Evolutionary conservation across 495 filamentous ascomycete species (phyloP).

Genomic region (Halenospora varia): DNA sequence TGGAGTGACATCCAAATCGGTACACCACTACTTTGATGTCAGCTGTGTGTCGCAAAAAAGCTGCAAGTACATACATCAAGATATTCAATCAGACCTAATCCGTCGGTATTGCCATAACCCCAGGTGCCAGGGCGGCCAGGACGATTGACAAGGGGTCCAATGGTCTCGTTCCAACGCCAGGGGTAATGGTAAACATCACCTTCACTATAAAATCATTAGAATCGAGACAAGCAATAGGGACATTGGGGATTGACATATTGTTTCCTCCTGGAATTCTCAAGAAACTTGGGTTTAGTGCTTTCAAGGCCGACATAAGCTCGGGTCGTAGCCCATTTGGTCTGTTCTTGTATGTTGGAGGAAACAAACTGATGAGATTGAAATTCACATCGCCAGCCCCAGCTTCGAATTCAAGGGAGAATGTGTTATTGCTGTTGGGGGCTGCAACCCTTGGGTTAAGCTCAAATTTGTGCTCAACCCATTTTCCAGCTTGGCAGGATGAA

Average conservation of each 20-base stretch:
- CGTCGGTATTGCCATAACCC: slow-evolving; percentile 51
- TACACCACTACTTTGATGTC: slow-evolving; percentile 51
- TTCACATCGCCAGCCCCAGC: slow-evolving; percentile 35
- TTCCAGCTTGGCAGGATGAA: slow-evolving; percentile 24
- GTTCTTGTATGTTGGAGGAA: slow-evolving; percentile 50
- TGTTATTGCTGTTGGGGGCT: slow-evolving; percentile 39
- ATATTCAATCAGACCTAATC: slow-evolving; percentile 34
- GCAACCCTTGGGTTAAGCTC: slow-evolving; percentile 36
- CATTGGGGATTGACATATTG: slow-evolving; percentile 30
- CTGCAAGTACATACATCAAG: slow-evolving; percentile 3
- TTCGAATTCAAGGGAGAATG: slow-evolving; percentile 46
- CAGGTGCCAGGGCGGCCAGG: slow-evolving; percentile 47
- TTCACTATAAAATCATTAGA: slow-evolving; percentile 28
- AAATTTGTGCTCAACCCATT: slow-evolving; percentile 36
- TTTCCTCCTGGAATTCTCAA: slow-evolving; percentile 53
- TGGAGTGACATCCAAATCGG: slow-evolving; percentile 48
- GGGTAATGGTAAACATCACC: slow-evolving; percentile 32
- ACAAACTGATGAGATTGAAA: slow-evolving; percentile 50
- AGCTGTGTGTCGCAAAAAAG: slow-evolving; percentile 24
- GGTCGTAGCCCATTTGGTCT: slow-evolving; percentile 46
- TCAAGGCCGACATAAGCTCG: slow-evolving; percentile 43
- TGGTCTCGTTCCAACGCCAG: slow-evolving; percentile 55
- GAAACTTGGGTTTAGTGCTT: slow-evolving; percentile 41
- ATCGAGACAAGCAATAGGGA: too few species aligned
- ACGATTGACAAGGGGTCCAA: slow-evolving; percentile 47